These are phyloP conservation scores for Boletus patriciae DNA, from an alignment of 768 basidiomycete genomes.

Conservation along the genomic window DNA sequence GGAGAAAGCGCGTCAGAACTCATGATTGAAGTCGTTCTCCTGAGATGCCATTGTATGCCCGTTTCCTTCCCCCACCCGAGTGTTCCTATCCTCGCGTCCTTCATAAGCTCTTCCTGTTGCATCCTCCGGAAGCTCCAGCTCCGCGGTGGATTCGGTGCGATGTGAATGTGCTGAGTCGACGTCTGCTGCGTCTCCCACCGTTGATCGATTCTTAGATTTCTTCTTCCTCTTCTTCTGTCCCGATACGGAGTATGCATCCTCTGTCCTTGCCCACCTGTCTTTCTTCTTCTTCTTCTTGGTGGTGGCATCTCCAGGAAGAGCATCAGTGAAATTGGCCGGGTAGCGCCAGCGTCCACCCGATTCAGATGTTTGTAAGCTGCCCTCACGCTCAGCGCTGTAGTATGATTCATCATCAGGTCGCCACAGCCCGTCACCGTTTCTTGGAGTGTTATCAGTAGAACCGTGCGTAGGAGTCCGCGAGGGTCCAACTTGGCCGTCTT, in stretches of 20 bases:
- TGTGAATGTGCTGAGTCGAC: constrained; percentile 35
- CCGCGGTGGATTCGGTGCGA: constrained; percentile 39
- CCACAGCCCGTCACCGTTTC: constrained; percentile 61
- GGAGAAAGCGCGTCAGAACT: constrained; percentile 46
- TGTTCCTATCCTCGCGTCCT: constrained; percentile 13
- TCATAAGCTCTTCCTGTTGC: constrained; percentile 69
- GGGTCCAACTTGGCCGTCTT: constrained; percentile 70
- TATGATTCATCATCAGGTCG: constrained; percentile 72
- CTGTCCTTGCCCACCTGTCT: constrained; percentile 84
- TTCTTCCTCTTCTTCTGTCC: constrained; percentile 63
- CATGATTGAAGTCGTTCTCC: constrained; percentile 61
- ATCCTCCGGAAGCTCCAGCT: constrained; percentile 62
- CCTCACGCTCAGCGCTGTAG: constrained; percentile 49
- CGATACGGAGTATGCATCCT: constrained; percentile 66
- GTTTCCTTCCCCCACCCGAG: constrained; percentile 16
- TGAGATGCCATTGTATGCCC: constrained; percentile 24
- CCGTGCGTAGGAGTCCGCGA: constrained; percentile 11
- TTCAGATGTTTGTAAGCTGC: constrained; percentile 38
- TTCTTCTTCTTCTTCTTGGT: constrained; percentile 69
- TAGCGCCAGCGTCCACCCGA: constrained; percentile 71
- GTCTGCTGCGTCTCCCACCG: constrained; percentile 36
- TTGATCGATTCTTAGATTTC: constrained; percentile 53
- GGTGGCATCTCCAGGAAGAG: constrained; percentile 37
- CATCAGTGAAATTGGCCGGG: constrained; percentile 79
- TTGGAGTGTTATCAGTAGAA: constrained; percentile 9